Conservation (phyloP, 78 protist genomes). For the Dictyostelium capitatum region DNA sequence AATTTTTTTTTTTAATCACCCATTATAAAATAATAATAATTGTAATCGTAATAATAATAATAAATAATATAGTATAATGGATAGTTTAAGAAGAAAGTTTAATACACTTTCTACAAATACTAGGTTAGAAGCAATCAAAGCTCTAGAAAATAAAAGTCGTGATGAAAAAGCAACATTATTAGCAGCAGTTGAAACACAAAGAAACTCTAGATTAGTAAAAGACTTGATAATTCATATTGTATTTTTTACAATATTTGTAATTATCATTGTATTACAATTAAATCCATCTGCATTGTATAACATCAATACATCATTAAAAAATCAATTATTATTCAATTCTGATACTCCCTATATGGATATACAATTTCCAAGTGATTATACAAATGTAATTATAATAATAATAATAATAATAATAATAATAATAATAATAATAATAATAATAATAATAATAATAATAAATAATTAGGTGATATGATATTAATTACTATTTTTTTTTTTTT, state of each 20-base stretch:
- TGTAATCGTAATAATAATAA: no score
- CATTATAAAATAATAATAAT: no score
- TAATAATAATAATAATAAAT: neutral
- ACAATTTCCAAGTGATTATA: neutral
- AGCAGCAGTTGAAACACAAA: conserved; percentile 53
- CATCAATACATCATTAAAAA: conserved; percentile 31
- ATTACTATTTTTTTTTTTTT: neutral
- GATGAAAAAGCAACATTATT: conserved; percentile 67
- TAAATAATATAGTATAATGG: no score
- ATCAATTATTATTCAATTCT: neutral
- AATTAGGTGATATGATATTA: neutral
- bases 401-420: neutral
- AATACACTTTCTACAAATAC: no score
- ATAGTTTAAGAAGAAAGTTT: no score
- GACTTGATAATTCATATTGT: conserved; percentile 48
- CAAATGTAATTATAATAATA: neutral
- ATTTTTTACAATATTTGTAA: conserved; percentile 43
- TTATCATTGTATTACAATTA: conserved; percentile 26
- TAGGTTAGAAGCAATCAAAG: neutral
- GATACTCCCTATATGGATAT: neutral
- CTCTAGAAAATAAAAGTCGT: neutral
- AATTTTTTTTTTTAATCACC: no score
- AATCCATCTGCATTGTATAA: conserved; percentile 30
- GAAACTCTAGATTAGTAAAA: conserved; percentile 53
- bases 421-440: neutral